Conservation (phyloP, 805 yeast genomes). For the Metschnikowia similis region DNA sequence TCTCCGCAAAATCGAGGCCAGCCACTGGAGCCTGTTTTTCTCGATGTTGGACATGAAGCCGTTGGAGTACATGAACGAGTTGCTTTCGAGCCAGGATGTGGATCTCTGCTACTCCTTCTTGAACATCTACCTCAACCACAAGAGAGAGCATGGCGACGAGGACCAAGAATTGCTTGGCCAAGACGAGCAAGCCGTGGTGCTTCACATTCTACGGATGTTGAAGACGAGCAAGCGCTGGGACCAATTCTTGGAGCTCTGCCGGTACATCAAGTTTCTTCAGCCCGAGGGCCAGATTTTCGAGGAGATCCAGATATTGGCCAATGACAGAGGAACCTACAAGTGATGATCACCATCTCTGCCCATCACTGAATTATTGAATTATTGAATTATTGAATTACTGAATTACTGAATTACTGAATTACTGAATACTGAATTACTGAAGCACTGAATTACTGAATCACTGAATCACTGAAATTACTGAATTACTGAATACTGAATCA, state of each 20-base stretch:
- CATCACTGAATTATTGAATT: too few species aligned
- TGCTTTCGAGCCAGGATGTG: conserved; percentile 39
- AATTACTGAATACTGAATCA: too few species aligned
- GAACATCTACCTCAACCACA: conserved; percentile 49
- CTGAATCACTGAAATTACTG: too few species aligned
- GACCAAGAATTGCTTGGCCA: conserved; percentile 8
- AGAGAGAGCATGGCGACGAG: conserved; percentile 26
- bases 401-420: too few species aligned
- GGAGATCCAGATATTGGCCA: conserved; percentile 1
- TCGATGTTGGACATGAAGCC: conserved; percentile 40
- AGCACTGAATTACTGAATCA: too few species aligned
- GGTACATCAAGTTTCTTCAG: conserved; percentile 50
- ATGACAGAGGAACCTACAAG: neutral
- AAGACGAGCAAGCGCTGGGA: conserved; percentile 42
- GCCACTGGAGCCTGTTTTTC: conserved; percentile 51
- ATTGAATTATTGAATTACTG: too few species aligned
- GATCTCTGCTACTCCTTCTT: conserved; percentile 49
- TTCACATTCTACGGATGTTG: conserved; percentile 42
- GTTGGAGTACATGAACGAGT: conserved; percentile 39
- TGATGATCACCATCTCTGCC: too few species aligned
- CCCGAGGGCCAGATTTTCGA: conserved; percentile 32
- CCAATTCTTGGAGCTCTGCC: conserved; percentile 50
- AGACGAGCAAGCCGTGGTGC: conserved; percentile 39
- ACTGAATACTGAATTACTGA: too few species aligned
- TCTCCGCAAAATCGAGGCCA: conserved; percentile 55